Base-by-base conservation (phyloP, 2,329 filamentous ascomycete genomes). In the Elsinoe ampelina region DNA sequence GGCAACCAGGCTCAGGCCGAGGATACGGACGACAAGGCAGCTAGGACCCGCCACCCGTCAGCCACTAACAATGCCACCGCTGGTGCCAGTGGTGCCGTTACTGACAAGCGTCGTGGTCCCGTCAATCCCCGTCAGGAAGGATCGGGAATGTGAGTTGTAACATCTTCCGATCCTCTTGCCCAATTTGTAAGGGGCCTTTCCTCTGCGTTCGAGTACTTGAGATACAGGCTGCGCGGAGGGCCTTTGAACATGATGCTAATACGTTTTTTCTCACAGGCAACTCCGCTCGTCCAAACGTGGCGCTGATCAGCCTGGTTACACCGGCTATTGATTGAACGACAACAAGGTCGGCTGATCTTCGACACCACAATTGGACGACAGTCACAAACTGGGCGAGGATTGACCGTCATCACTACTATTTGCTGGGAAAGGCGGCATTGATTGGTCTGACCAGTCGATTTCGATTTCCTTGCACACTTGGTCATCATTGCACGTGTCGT, bases 131-230 rank as follows among this genome's bases (percentile, higher is more conserved):
- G 89, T 74, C 87, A 87, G 76, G 90, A 92, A 82, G 85, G 91
- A 77, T 84, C 89, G 67, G 87, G 89, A 87, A 95, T 95, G 90
- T 95, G 88, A 95, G 90, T 95, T 80, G 78, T 82, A 80, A 78
- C 75, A 76, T 79, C 77, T 77, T 77, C 72, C 77, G 82, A 85
- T 86, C 83, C 82, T 57, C 48, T 58, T 60, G 64, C 60, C 61
- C 65, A 62, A 68, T 65, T 87, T 85, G 86, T 89, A 91, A 92
- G 87, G 85, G 86, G 86, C 80, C 81, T 80, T 84, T 85, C 85
- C 83, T 86, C 84, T 85, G 83, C 84, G 85, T 87, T 84, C 86
- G 63, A 81, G 82, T 88, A 83, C 85, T 83, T 79, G 70, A 78
- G 79, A 73, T 80, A 78, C 82, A 84, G 81, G 83, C 84, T 88